A percentile compares a stretch with the other conserved stretches of the same genome.
These are phyloP conservation scores for Geum urbanum DNA, from an alignment of 306 rosid genomes.

Conservation along the genomic window DNA sequence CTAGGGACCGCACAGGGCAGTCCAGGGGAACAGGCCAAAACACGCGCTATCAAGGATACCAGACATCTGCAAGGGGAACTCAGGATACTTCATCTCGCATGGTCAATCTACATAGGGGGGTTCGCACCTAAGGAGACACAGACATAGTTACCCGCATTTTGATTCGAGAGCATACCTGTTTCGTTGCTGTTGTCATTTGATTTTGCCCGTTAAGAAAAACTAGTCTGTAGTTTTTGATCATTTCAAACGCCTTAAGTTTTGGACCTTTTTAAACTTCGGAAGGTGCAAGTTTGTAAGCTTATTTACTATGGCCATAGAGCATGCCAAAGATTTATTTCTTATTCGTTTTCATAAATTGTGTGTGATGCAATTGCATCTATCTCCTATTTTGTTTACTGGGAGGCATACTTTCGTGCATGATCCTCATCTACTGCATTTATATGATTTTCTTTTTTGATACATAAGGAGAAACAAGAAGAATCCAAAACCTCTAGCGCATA, in stretches of 20 bases:
- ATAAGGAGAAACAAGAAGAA: no score
- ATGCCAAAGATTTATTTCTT: neutral
- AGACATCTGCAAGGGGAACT: conserved; percentile 49
- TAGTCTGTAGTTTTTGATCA: neutral
- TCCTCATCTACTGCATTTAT: no score
- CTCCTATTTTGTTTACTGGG: neutral
- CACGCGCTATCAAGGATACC: conserved; percentile 47
- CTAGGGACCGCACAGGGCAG: conserved; percentile 22
- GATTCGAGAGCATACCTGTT: neutral
- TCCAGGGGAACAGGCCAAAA: conserved; percentile 47
- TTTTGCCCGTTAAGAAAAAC: neutral
- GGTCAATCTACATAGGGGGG: conserved; percentile 79
- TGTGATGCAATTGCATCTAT: neutral
- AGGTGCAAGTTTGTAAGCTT: neutral
- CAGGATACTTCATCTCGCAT: conserved; percentile 69
- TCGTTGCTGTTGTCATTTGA: conserved; percentile 1
- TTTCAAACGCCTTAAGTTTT: neutral
- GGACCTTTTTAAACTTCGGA: neutral
- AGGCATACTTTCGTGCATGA: neutral
- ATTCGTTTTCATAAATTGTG: neutral
- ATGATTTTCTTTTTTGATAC: no score
- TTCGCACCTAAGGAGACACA: conserved; percentile 38
- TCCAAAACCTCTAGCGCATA: no score
- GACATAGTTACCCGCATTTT: neutral
- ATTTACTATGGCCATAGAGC: neutral